Percentiles rank a stretch among this genome's conserved stretches.
Evolutionary conservation across 805 yeast species (phyloP).

Genomic region (Lipomyces yamadae): DNA sequence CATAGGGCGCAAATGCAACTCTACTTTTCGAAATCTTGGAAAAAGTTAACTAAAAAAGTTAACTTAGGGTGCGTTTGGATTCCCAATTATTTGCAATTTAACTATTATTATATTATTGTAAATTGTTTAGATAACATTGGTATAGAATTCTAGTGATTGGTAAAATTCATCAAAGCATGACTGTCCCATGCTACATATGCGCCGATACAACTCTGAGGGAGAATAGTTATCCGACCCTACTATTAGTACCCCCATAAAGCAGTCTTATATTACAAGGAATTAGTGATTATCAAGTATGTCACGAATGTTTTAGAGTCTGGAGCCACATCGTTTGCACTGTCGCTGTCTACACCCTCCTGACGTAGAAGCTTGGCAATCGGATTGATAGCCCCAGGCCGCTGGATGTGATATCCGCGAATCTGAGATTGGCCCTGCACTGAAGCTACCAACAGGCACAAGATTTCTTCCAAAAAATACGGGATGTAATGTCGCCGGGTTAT

Average conservation of each 20-base stretch:
- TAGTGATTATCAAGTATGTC: background rate
- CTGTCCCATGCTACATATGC: background rate
- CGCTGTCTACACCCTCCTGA: slow-evolving; percentile 16
- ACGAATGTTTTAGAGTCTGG: slow-evolving; percentile 6
- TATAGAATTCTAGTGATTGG: background rate
- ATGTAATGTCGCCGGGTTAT: slow-evolving; percentile 27
- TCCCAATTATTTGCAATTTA: no score
- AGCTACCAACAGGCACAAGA: slow-evolving; percentile 1
- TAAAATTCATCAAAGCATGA: background rate
- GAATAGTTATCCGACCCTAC: background rate
- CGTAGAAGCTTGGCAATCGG: background rate
- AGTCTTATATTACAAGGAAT: background rate
- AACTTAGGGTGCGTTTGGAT: no score
- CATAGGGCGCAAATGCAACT: no score
- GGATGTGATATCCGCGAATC: slow-evolving; percentile 34
- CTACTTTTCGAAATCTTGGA: no score
- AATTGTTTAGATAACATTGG: no score
- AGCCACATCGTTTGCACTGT: slow-evolving; percentile 12
- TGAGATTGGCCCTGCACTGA: background rate
- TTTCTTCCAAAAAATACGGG: slow-evolving; percentile 35
- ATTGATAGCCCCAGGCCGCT: slow-evolving; percentile 31
- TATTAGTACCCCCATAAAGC: background rate
- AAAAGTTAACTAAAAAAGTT: no score
- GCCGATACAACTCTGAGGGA: background rate
- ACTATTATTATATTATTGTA: no score